phyloP scores from a whole-genome alignment of 2,329 filamentous ascomycete species.

The Aspergillus phoenicis region DNA sequence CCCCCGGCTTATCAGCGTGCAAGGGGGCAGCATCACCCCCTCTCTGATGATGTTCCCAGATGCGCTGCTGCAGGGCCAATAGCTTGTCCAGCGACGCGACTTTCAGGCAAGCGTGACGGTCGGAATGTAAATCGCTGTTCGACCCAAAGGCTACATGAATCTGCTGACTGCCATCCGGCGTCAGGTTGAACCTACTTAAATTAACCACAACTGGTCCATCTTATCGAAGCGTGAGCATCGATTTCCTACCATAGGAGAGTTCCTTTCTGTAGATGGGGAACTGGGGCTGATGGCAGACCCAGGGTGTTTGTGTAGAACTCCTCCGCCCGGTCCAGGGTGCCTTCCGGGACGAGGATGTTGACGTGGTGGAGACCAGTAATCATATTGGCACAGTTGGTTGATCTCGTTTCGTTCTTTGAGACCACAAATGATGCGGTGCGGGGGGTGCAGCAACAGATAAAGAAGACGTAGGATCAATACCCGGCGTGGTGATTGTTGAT shows the following conservation, averaged over 20 bases:
- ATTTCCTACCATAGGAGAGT: conserved; percentile 56
- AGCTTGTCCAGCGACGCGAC: conserved; percentile 54
- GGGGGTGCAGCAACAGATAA: not conserved
- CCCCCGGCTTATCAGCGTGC: conserved; percentile 59
- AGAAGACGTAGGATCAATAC: not conserved
- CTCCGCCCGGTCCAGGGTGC: conserved; percentile 54
- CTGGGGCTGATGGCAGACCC: conserved; percentile 55
- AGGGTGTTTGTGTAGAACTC: conserved; percentile 61
- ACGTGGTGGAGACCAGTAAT: conserved; percentile 60
- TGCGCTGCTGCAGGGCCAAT: conserved; percentile 48
- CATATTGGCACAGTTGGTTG: conserved; percentile 33
- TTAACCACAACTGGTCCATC: not conserved
- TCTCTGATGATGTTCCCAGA: conserved; percentile 56
- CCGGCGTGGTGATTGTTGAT: not conserved
- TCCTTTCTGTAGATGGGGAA: conserved; percentile 56
- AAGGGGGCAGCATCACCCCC: conserved; percentile 56
- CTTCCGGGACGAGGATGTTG: conserved; percentile 60
- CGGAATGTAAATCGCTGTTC: conserved; percentile 42
- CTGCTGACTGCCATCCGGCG: conserved; percentile 54
- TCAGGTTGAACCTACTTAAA: conserved; percentile 56
- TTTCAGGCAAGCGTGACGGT: conserved; percentile 62
- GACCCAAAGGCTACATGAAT: conserved; percentile 56
- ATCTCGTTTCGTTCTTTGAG: not conserved
- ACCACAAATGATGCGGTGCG: not conserved
- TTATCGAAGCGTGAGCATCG: not conserved